Base-by-base conservation (phyloP, 352 stramenopile genomes). In the Globisporangium perplexum region DNA sequence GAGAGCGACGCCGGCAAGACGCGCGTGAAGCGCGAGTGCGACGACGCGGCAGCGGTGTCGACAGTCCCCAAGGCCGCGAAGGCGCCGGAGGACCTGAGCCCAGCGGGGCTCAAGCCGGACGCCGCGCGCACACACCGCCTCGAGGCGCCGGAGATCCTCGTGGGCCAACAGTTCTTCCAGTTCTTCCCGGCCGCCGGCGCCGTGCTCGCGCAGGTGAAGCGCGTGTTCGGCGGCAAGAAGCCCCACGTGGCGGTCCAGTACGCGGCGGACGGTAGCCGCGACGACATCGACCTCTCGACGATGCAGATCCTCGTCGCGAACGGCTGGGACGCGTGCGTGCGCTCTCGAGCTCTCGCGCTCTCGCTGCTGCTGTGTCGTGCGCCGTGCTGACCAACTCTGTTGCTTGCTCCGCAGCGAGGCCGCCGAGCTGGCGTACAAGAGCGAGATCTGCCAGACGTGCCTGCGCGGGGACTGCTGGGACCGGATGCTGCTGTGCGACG, bases 251-350 rank as follows among this genome's bases (percentile, higher is more conserved):
- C 65, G 17, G 67, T 94, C 23, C 68, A 81, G 26, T 94, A 92
- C 52, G 2, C 76, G n/a, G 66, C 69, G 2, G 74, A 89, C 48
- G 71, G 71, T 7, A 71, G 66, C 1, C 69, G 69, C 26, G 77
- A 88, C 33, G 74, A 69, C 35, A 55, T 92, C 7, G 76, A 92
- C 45, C 36, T 86, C 22, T 59, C 73, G 4, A 88, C 75, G 0
- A 81, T 90, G 69, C 76, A 93, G 52, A 82, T 94, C 20, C 55
- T 94, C 15, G 62, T 94, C 18, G 84, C 84, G 35, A 94, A 94
- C 50, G 84, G 84, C 38, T 92, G 79, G 73, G 65, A 89, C 35
- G 64, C 70, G 70, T 82, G 53, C 30, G 57, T 44, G 18, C 8
- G 35, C 4, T 49, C n/a, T n/a, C n/a, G n/a, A n/a, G n/a, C n/a